Conservation (phyloP, 805 yeast genomes). For the Candida ovalis region DNA sequence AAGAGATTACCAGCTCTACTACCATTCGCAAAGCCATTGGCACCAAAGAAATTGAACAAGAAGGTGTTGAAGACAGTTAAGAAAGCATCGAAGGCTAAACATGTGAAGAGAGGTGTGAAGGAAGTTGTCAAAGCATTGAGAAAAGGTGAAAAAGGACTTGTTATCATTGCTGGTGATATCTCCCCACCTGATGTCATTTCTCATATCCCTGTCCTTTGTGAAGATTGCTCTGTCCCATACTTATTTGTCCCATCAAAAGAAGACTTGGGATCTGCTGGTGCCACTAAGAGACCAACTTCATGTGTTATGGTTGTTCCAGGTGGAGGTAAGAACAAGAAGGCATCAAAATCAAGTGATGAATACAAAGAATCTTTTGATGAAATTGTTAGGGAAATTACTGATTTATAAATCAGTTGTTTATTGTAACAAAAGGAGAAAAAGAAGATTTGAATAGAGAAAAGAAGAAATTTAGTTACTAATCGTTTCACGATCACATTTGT, state of each 20-base stretch:
- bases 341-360: conserved; percentile 70
- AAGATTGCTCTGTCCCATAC: conserved; percentile 87
- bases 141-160: conserved; percentile 97
- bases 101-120: conserved; percentile 97
- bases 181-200: conserved; percentile 97
- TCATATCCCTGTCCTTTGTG: conserved; percentile 96
- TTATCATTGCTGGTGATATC: conserved; percentile 95
- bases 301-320: conserved; percentile 98
- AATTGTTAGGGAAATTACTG: conserved; percentile 82
- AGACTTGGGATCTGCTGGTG: conserved; percentile 98
- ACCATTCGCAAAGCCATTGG: conserved; percentile 92
- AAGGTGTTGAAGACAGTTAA: conserved; percentile 93
- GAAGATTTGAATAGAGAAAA: not conserved
- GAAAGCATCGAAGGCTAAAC: conserved; percentile 97
- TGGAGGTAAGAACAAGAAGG: conserved; percentile 78
- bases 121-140: conserved; percentile 97
- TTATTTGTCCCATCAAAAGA: conserved; percentile 95
- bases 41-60: conserved; percentile 92
- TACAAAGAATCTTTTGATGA: conserved; percentile 92
- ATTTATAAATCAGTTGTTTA: conserved; percentile 29
- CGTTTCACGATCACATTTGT: not conserved
- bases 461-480: not conserved
- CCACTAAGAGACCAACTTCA: conserved; percentile 98
- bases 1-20: conserved; percentile 84
- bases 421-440: no score